phyloP scores from a whole-genome alignment of 352 stramenopile species.

The Albugo laibachii region DNA sequence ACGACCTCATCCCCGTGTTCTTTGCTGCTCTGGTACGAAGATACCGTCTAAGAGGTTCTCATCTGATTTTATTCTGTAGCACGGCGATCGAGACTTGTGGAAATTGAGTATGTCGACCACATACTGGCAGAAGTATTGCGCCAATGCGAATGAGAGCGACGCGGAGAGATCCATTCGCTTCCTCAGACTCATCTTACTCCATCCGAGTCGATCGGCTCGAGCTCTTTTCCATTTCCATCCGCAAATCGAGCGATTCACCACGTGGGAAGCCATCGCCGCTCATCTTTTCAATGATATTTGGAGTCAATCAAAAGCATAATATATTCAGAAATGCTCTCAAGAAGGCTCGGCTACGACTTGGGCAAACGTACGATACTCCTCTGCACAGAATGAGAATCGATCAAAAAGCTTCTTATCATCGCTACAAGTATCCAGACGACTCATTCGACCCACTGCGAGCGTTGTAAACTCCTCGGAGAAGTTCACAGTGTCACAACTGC shows the following conservation, averaged over 20 bases:
- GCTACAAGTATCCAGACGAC: constrained; percentile 9
- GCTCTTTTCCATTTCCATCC: constrained; percentile 56
- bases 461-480: constrained; percentile 86
- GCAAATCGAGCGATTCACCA: constrained; percentile 10
- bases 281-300: constrained; percentile 37
- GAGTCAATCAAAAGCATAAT: too few species aligned
- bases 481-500: constrained; percentile 81
- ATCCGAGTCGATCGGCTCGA: constrained; percentile 54
- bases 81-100: constrained; percentile 43
- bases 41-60: constrained; percentile 2
- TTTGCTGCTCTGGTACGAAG: constrained; percentile 44
- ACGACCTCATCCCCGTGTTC: constrained; percentile 67
- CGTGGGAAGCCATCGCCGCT: constrained; percentile 44
- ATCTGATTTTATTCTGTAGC: constrained; percentile 14
- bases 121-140: constrained; percentile 61
- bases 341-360: too few species aligned
- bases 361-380: constrained; percentile 10
- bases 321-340: too few species aligned
- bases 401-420: constrained; percentile 32
- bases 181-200: constrained; percentile 47
- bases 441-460: constrained; percentile 29
- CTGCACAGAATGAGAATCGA: constrained; percentile 51
- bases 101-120: constrained; percentile 24
- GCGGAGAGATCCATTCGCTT: constrained; percentile 13
- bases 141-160: background rate